Percentiles rank a stretch among this genome's conserved stretches.
Conservation (phyloP, 139 green algal species). For the Chlamydomonas applanata region DNA sequence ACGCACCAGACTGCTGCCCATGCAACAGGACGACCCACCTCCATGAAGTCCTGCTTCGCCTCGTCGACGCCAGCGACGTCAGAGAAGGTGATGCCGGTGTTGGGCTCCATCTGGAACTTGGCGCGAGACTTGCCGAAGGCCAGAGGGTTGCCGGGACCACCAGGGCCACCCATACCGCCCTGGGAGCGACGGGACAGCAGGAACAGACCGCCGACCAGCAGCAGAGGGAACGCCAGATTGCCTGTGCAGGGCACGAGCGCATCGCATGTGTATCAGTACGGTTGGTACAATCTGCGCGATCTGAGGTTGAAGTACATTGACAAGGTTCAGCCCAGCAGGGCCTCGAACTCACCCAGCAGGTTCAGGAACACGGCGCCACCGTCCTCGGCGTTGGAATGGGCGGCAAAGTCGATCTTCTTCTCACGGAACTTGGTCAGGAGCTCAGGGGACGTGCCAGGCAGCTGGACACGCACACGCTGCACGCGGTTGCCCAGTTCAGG, state of each 20-base stretch:
- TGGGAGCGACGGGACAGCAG: constrained; percentile 87
- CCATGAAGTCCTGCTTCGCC: constrained; percentile 99
- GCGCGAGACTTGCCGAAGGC: constrained; percentile 97
- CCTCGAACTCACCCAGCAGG: constrained; percentile 68
- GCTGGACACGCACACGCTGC: constrained; percentile 97
- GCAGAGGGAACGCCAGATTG: constrained; percentile 98
- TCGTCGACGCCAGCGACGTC: constrained; percentile 98
- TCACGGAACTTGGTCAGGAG: constrained; percentile 96
- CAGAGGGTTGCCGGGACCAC: constrained; percentile 93
- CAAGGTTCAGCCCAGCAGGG: not conserved
- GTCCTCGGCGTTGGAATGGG: constrained; percentile 94
- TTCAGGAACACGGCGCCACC: constrained; percentile 89
- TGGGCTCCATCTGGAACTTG: constrained; percentile 99
- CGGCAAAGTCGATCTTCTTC: constrained; percentile 99
- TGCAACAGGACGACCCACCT: constrained; percentile 53
- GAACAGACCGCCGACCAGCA: constrained; percentile 99
- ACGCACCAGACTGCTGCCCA: not conserved
- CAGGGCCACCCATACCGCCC: constrained; percentile 78
- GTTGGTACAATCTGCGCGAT: too few species aligned
- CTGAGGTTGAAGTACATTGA: constrained; percentile 3
- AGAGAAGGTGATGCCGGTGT: constrained; percentile 96
- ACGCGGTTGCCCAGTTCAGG: constrained; percentile 99
- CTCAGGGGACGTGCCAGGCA: constrained; percentile 90
- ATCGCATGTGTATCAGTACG: too few species aligned
- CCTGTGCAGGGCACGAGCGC: constrained; percentile 45